Evolutionary conservation across 2,329 filamentous ascomycete genomes (phyloP), one percentile per base, ranked within the genome.

Genomic region (Knufia fluminis): DNA sequence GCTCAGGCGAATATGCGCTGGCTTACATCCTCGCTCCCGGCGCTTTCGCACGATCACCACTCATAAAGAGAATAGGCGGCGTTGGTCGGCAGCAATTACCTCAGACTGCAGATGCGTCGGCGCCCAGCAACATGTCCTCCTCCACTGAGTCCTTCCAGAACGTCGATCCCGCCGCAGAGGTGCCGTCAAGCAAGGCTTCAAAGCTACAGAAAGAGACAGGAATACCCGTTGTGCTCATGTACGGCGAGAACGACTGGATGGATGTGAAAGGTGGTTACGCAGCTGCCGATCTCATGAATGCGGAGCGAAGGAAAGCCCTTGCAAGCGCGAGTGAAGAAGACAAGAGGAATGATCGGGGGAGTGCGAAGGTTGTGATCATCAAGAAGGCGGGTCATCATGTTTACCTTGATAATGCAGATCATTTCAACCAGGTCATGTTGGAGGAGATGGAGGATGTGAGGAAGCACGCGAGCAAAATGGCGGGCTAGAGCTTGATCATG

Each of bases 231-330:
- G 78, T 97, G 7, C 79, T 98, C 64, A 90, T 97, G 85, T 98
- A 98, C 63, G 92, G 92, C 55, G 90, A 97, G 60, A 83, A 92
- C 62, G 92, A 98, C 71, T 98, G 92, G 92, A 98, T 98, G 92
- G 92, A 98, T 58, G 82, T 92, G 7, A 80, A 81, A 0, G 92
- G 90, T 23, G 92, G 92, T 0, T 79, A 82, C 41, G 88, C 85
- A 0, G 82, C 90, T 0, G 79, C 85, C 61, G 79, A 90, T 67
- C 89, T 85, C 65, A 76, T 97, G 10, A 82, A 86, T 52, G 74
- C 82, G 51, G 80, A 83, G 54, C 78, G 77, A 55, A 68, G 69
- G 22, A 77, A 78, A 44, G 72, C 77, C 0, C 68, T 95, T 2
- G 67, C 74, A 10, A 66, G 75, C 19, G 85, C 77, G 19, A 83